phyloP scores from a whole-genome alignment of 1,139 yeast genomes.

The Suhomyces terraborum region DNA sequence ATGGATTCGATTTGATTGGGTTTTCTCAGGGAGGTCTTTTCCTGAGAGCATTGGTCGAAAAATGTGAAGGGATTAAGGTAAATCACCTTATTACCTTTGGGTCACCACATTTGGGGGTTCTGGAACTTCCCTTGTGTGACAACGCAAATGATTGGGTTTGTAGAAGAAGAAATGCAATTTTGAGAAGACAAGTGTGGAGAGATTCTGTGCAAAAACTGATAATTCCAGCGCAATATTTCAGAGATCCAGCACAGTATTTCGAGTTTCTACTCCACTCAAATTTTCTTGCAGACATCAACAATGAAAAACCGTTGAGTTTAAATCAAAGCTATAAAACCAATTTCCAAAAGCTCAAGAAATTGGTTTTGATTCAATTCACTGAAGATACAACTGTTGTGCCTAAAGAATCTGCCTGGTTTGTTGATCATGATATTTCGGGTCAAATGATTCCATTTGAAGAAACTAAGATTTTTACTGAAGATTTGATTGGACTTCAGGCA shows the following conservation, averaged over 20 bases:
- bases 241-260: conserved; percentile 53
- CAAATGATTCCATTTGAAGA: conserved; percentile 47
- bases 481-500: conserved; percentile 59
- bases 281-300: conserved; percentile 67
- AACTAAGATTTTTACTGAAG: conserved; percentile 51
- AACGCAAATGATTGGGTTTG: conserved; percentile 62
- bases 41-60: conserved; percentile 62
- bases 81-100: conserved; percentile 71
- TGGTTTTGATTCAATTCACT: conserved; percentile 62
- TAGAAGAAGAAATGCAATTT: conserved; percentile 50
- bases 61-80: conserved; percentile 52
- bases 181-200: conserved; percentile 65
- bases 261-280: conserved; percentile 51
- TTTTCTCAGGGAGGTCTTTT: conserved; percentile 84
- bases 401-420: conserved; percentile 69
- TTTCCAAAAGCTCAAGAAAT: conserved; percentile 44
- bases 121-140: conserved; percentile 65
- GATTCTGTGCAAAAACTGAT: conserved; percentile 56
- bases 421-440: conserved; percentile 54
- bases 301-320: conserved; percentile 45
- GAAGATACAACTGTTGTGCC: conserved; percentile 73
- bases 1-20: conserved; percentile 76
- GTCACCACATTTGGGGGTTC: conserved; percentile 78
- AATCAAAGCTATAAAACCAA: conserved; percentile 42
- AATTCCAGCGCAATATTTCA: conserved; percentile 75